Conservation (phyloP, 2,329 filamentous ascomycete species). For the Exophiala dermatitidis region DNA sequence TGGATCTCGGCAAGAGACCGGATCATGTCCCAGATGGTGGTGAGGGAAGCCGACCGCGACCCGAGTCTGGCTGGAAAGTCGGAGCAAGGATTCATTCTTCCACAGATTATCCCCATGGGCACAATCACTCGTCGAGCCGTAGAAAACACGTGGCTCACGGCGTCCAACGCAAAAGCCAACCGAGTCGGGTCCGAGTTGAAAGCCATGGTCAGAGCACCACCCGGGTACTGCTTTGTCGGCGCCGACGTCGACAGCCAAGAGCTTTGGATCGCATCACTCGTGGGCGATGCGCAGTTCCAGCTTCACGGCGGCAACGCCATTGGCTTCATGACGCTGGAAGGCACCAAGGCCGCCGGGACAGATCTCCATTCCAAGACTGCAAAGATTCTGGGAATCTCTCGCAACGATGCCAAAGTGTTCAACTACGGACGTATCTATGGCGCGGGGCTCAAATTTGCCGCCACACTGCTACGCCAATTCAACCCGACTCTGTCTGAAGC, state of each 20-base stretch:
- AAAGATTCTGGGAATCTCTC: constrained; percentile 81
- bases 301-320: constrained; percentile 94
- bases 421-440: constrained; percentile 99
- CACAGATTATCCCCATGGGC: constrained; percentile 96
- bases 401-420: constrained; percentile 95
- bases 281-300: constrained; percentile 91
- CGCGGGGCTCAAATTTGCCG: constrained; percentile 90
- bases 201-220: constrained; percentile 87
- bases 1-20: constrained; percentile 95
- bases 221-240: constrained; percentile 87
- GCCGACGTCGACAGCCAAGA: constrained; percentile 97
- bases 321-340: constrained; percentile 98
- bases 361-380: constrained; percentile 93
- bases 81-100: constrained; percentile 75
- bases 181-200: constrained; percentile 95
- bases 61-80: constrained; percentile 25
- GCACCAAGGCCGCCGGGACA: constrained; percentile 86
- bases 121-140: constrained; percentile 91
- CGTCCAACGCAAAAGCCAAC: constrained; percentile 93
- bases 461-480: constrained; percentile 84
- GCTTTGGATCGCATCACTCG: constrained; percentile 92
- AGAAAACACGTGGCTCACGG: constrained; percentile 97
- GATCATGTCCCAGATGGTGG: constrained; percentile 91
- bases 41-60: constrained; percentile 63
- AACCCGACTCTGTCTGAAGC: constrained; percentile 75